Base-by-base conservation (phyloP, 2,329 filamentous ascomycete genomes). In the Fusarium sp. region DNA sequence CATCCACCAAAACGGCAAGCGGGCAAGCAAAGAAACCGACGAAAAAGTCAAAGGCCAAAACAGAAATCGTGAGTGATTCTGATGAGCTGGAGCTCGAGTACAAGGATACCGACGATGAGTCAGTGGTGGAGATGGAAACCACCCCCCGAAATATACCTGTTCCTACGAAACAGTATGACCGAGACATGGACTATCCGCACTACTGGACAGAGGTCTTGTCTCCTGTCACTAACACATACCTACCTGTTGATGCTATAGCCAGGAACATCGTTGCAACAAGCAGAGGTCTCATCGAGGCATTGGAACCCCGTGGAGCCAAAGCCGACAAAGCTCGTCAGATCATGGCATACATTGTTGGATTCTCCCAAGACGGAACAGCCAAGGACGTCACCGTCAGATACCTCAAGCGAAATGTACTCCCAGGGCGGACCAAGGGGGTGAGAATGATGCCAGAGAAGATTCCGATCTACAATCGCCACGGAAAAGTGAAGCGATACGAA, bases 381-480 rank as follows among this genome's bases (percentile, higher is more conserved):
- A 98, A 98, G 80, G 96, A 99, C 80, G 93, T 99, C 17, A 99
- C 96, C 0, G 92, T 96, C 12, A 90, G 96, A 31, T 99, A 99
- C 80, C 85, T 99, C 9, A 95, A 92, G 77, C 90, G 92, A 24
- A 93, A 93, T 66, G 88, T 92, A 62, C 91, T 95, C 80, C 96
- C 96, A 1, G 96, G 96, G 5, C 93, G 95, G 75, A 97, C 96
- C 0, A 98, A 98, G 79, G 94, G 95, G 5, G 89, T 92, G 72
- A 90, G 96, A 8, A 89, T 98, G 79, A 90, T 92, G 0, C 80
- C 91, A 3, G 94, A 97, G 75, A 98, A 96, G 78, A 86, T 97
- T 2, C 92, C 95, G 0, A 85, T 98, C 8, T 92, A 95, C 80
- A 92, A 94, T 78, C 90, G 88, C 12, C 87, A 92, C 63, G 95